phyloP scores from a whole-genome alignment of 2,329 filamentous ascomycete genomes.

The Aspergillus fijiensis region DNA sequence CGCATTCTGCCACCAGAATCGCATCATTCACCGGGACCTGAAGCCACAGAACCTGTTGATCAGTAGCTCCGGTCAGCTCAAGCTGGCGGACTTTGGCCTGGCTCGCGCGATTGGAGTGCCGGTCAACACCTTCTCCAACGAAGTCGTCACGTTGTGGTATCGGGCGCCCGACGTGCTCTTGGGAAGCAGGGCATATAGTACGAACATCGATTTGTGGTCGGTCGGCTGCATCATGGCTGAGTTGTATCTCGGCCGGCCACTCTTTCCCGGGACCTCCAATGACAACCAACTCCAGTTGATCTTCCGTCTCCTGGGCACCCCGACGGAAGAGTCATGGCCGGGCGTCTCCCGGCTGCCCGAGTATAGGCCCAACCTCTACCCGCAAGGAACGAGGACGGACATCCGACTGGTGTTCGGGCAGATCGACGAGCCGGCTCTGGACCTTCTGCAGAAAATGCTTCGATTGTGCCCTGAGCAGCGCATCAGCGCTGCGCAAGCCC shows the following conservation, averaged over 20 bases:
- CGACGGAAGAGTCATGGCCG: slow-evolving; percentile 88
- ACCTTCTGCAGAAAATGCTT: slow-evolving; percentile 81
- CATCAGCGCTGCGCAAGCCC: slow-evolving; percentile 77
- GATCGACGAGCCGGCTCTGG: slow-evolving; percentile 79
- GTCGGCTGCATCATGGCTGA: slow-evolving; percentile 98
- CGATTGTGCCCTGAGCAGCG: slow-evolving; percentile 85
- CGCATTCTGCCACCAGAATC: slow-evolving; percentile 95
- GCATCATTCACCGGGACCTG: slow-evolving; percentile 89
- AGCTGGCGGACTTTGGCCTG: slow-evolving; percentile 91
- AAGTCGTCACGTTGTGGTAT: slow-evolving; percentile 96
- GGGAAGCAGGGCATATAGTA: slow-evolving; percentile 90
- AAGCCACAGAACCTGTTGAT: slow-evolving; percentile 97
- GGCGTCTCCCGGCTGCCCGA: slow-evolving; percentile 88
- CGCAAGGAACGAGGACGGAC: slow-evolving; percentile 86
- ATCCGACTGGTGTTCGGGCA: slow-evolving; percentile 78
- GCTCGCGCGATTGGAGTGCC: slow-evolving; percentile 93
- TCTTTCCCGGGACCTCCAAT: slow-evolving; percentile 94
- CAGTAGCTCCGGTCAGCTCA: slow-evolving; percentile 83
- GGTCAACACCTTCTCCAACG: slow-evolving; percentile 97
- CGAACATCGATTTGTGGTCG: slow-evolving; percentile 98
- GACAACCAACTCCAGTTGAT: slow-evolving; percentile 94
- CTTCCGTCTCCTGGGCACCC: slow-evolving; percentile 95
- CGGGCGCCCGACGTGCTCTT: slow-evolving; percentile 89
- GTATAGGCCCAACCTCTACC: slow-evolving; percentile 81
- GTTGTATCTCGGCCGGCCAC: slow-evolving; percentile 90